Evolutionary conservation across 129 eudicot genomes (phyloP).

Genomic region (Chrysanthemum seticuspe): DNA sequence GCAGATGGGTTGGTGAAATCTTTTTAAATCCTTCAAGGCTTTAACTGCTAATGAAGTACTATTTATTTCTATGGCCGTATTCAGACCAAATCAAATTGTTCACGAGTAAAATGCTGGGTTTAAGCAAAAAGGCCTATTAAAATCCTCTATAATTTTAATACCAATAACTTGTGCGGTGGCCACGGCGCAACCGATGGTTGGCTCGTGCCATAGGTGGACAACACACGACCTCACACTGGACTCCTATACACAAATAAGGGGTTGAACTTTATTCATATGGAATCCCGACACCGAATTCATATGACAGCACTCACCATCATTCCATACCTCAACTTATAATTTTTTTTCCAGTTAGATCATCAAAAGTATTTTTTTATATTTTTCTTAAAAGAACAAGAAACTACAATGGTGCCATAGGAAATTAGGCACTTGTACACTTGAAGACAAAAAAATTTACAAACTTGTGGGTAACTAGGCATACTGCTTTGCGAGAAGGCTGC

Average conservation of each 20-base stretch:
- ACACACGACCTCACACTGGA: too few relatives aligned
- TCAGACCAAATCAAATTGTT: too few relatives aligned
- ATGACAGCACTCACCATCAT: not conserved
- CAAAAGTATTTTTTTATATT: not conserved
- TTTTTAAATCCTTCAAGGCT: too few relatives aligned
- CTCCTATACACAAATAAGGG: not conserved
- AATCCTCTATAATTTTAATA: too few relatives aligned
- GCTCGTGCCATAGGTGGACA: too few relatives aligned
- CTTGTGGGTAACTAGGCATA: conserved; percentile 25
- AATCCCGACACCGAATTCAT: not conserved
- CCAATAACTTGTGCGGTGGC: too few relatives aligned
- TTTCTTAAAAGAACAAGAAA: not conserved
- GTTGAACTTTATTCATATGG: not conserved
- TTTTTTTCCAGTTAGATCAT: not conserved
- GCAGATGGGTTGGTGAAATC: too few relatives aligned
- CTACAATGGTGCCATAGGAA: not conserved
- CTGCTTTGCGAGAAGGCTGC: conserved; percentile 79
- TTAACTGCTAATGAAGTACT: too few relatives aligned
- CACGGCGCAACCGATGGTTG: too few relatives aligned
- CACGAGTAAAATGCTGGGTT: too few relatives aligned
- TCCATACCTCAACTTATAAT: not conserved
- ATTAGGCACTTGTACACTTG: not conserved
- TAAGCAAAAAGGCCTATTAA: too few relatives aligned
- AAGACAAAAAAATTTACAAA: conserved; percentile 1
- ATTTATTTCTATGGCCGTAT: too few relatives aligned